Evolutionary conservation across 768 basidiomycete species (phyloP).

Genomic region (Psilocybe subaeruginosa): DNA sequence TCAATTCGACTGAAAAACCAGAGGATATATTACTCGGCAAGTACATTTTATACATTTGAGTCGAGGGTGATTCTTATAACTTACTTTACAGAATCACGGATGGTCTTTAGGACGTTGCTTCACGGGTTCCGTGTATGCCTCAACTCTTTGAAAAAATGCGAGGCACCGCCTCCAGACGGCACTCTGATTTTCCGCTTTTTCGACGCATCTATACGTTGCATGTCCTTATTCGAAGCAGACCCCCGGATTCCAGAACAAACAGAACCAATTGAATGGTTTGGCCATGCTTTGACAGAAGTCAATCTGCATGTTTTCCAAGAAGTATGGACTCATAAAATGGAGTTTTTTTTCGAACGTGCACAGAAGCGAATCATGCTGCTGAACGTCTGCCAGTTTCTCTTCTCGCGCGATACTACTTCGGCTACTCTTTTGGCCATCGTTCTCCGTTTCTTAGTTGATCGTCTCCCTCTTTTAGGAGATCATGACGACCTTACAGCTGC

Average conservation of each 20-base stretch:
- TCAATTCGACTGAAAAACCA: slow-evolving; percentile 79
- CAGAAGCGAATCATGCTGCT: slow-evolving; percentile 79
- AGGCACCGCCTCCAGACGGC: slow-evolving; percentile 81
- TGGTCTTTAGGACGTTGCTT: slow-evolving; percentile 85
- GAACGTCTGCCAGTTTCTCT: slow-evolving; percentile 83
- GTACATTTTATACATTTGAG: slow-evolving; percentile 21
- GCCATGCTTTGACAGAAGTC: slow-evolving; percentile 75
- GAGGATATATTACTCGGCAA: slow-evolving; percentile 82
- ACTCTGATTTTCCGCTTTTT: slow-evolving; percentile 88
- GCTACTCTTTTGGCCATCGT: slow-evolving; percentile 88
- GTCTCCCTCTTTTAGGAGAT: slow-evolving; percentile 83
- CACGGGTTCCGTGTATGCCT: slow-evolving; percentile 87
- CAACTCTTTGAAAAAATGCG: slow-evolving; percentile 74
- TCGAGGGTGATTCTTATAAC: slow-evolving; percentile 12
- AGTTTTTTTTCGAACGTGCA: slow-evolving; percentile 83
- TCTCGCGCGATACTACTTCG: slow-evolving; percentile 75
- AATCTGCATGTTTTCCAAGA: slow-evolving; percentile 94
- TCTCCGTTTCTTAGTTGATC: slow-evolving; percentile 81
- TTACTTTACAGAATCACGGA: slow-evolving; percentile 67
- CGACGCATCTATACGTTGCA: slow-evolving; percentile 80
- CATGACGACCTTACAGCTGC: slow-evolving; percentile 81
- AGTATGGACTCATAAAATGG: slow-evolving; percentile 93
- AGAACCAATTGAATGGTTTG: slow-evolving; percentile 88
- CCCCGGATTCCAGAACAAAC: slow-evolving; percentile 61
- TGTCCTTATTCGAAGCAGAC: slow-evolving; percentile 80